These are phyloP conservation scores for Mycosarcoma maydis DNA, from an alignment of 1,284 basidiomycete genomes.

Conservation along the genomic window DNA sequence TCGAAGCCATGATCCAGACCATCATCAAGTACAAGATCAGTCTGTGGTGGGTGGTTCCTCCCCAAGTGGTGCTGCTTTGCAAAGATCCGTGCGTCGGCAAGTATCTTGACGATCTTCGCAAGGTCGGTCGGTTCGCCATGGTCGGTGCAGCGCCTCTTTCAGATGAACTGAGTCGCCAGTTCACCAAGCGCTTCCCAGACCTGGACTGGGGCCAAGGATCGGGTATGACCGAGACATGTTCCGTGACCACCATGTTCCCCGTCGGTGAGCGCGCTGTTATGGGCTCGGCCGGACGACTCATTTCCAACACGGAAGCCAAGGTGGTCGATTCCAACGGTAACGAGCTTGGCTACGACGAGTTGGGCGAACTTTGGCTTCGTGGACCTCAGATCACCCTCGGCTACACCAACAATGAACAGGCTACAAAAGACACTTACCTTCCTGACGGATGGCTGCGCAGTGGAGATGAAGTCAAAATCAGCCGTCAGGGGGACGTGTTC, in stretches of 20 bases:
- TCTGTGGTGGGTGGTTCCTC: constrained; percentile 54
- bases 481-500: constrained; percentile 63
- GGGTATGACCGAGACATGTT: constrained; percentile 62
- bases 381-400: constrained; percentile 61
- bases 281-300: constrained; percentile 54
- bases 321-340: constrained; percentile 54
- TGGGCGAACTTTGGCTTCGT: constrained; percentile 65
- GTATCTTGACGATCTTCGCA: constrained; percentile 52
- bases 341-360: constrained; percentile 64
- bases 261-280: constrained; percentile 61
- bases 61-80: constrained; percentile 53
- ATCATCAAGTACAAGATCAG: constrained; percentile 59
- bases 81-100: constrained; percentile 52
- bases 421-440: constrained; percentile 61
- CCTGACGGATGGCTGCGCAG: constrained; percentile 50
- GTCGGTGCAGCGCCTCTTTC: constrained; percentile 56
- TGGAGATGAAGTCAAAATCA: constrained; percentile 68
- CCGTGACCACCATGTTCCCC: constrained; percentile 64
- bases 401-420: constrained; percentile 60
- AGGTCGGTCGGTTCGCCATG: constrained; percentile 50
- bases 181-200: constrained; percentile 41
- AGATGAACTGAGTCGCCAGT: constrained; percentile 52
- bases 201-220: constrained; percentile 59
- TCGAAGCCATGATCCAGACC: constrained; percentile 56
- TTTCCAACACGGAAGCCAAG: constrained; percentile 59